Conservation (phyloP, 495 filamentous ascomycete genomes). For the Xylaria flabelliformis region DNA sequence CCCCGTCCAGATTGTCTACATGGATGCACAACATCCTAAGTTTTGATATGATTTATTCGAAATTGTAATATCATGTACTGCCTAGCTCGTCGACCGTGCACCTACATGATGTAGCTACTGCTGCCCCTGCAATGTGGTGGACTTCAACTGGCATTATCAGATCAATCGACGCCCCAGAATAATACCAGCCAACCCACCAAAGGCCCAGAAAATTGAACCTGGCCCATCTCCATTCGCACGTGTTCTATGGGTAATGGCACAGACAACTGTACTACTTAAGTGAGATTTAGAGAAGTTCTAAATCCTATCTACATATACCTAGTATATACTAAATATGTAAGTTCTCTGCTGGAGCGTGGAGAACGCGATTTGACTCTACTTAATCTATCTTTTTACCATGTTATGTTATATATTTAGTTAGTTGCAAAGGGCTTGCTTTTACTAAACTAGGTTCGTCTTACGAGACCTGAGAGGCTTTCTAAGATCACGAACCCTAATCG, state of each 20-base stretch:
- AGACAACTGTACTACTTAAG: neutral
- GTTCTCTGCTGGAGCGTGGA: neutral
- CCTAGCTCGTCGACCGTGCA: neutral
- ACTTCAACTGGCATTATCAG: constrained; percentile 4
- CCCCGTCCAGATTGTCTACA: neutral
- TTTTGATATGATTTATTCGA: neutral
- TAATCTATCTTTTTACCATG: neutral
- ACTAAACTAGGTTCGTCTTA: neutral
- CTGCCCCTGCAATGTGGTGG: neutral
- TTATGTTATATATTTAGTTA: neutral
- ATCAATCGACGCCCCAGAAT: neutral
- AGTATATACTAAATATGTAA: neutral
- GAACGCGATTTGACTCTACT: too few species aligned
- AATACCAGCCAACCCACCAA: neutral
- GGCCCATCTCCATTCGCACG: constrained; percentile 4
- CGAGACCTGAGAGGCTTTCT: neutral
- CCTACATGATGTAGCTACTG: neutral
- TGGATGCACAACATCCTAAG: neutral
- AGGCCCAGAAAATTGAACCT: constrained; percentile 9
- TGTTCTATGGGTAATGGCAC: constrained; percentile 6
- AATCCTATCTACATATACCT: neutral
- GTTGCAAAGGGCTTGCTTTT: neutral
- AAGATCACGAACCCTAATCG: neutral
- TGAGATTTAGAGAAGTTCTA: neutral
- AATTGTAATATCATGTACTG: neutral